Base-by-base conservation (phyloP, 2,329 filamentous ascomycete species). In the Xylaria sp. region DNA sequence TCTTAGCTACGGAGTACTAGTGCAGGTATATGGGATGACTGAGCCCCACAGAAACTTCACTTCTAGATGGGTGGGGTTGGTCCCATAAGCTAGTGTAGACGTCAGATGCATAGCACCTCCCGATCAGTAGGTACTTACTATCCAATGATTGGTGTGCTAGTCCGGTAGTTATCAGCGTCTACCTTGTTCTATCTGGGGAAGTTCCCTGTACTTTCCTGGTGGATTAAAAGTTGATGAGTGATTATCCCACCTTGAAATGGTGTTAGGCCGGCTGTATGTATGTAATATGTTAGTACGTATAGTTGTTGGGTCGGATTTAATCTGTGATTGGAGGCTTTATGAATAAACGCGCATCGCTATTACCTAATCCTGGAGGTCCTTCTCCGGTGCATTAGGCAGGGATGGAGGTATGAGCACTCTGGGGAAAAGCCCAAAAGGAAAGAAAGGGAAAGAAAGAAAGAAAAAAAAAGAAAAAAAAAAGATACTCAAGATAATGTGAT, bases 71-170 rank as follows among this genome's bases (percentile, higher is more conserved):
- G 29, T 37, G 32, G 35, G 60, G 44, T 21, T 37, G n/a, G 18
- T 18, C n/a, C 40, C 27, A 37, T 48, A 53, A 21, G 44, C 44
- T 54, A 32, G 51, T 32, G 13, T 18, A 55, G 32, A 48, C 27
- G 51, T 48, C 40, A 63, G 50, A 47, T 57, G 51, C 51, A 48
- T 63, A 35, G 53, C 51, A n/a, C 21, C 18, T 27, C 32, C 37
- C 25, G 32, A 35, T 35, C 32, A 35, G 32, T 29, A 6, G 3
- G 21, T 35, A 35, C 32, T 35, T 35, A 35, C 32, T 35, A 2
- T 35, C 32, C 32, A 40, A 27, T 55, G 59, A 61, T 61, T 63
- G 60, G 60, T n/a, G 13, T 27, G 47, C 60, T 40, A 53, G 40
- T 25, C 23, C 50, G n/a, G 60, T 10, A 63, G 12, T 27, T 55